Conservation (phyloP, 805 yeast genomes). For the Starmerella geochares region DNA sequence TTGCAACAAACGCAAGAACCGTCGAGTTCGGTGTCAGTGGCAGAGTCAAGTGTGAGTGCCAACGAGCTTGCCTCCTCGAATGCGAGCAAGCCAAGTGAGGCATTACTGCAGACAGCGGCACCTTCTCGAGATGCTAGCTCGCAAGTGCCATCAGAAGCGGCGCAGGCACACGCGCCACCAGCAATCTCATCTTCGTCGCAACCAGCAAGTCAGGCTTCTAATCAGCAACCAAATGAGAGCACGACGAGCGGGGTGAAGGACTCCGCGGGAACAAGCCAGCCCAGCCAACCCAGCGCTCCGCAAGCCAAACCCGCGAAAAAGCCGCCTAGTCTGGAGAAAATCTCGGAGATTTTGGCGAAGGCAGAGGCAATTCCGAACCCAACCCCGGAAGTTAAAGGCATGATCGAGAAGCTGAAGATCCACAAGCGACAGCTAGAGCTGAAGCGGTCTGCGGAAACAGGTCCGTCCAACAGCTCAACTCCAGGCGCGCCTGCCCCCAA, state of each 20-base stretch:
- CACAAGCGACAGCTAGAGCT: slow-evolving; percentile 28
- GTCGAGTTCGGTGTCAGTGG: no score
- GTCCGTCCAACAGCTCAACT: background rate
- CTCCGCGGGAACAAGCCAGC: background rate
- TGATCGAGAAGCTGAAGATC: slow-evolving; percentile 31
- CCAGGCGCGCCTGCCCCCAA: slow-evolving; percentile 14
- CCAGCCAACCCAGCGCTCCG: background rate
- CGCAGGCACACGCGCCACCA: no score
- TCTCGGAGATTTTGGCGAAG: slow-evolving; percentile 31
- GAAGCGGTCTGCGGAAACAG: slow-evolving; percentile 21
- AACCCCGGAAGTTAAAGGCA: slow-evolving; percentile 30
- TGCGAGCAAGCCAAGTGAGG: no score
- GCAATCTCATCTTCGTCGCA: no score
- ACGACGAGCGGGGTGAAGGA: background rate
- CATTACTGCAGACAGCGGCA: no score
- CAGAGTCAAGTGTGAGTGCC: no score
- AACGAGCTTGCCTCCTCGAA: no score
- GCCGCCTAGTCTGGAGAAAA: slow-evolving; percentile 28
- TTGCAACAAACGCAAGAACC: no score
- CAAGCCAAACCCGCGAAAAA: slow-evolving; percentile 13
- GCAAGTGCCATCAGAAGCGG: no score
- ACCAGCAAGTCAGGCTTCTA: no score
- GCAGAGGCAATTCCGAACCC: slow-evolving; percentile 34
- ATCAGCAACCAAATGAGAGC: no score
- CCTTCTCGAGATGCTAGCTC: no score